Evolutionary conservation across 208 protist genomes (phyloP).

Genomic region (Vickermania spadyakhi): DNA sequence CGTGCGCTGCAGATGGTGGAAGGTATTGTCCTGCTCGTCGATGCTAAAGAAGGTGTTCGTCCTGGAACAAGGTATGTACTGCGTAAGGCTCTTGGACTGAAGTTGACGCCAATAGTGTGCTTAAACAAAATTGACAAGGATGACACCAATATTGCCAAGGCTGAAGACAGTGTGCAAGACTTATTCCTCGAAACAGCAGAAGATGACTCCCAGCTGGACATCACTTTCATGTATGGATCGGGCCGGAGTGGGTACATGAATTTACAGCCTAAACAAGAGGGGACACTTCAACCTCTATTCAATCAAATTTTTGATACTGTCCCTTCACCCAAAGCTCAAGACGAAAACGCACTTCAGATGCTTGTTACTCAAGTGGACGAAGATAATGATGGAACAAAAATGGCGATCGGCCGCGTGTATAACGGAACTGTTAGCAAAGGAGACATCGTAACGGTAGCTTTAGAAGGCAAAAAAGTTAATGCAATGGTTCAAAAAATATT

Average conservation of each 20-base stretch:
- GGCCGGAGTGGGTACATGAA: slow-evolving; percentile 91
- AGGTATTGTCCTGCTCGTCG: slow-evolving; percentile 93
- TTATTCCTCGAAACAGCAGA: slow-evolving; percentile 93
- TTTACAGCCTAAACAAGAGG: slow-evolving; percentile 48
- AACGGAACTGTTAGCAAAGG: slow-evolving; percentile 83
- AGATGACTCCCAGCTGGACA: slow-evolving; percentile 92
- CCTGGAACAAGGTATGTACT: slow-evolving; percentile 97
- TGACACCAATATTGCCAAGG: slow-evolving; percentile 80
- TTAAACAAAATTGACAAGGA: slow-evolving; percentile 98
- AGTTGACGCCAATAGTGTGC: slow-evolving; percentile 95
- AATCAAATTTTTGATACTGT: slow-evolving; percentile 90
- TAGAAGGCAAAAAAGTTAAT: slow-evolving; percentile 78
- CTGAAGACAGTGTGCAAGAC: slow-evolving; percentile 93
- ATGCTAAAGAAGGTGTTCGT: slow-evolving; percentile 95
- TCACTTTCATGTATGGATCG: slow-evolving; percentile 93
- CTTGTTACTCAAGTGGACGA: slow-evolving; percentile 92
- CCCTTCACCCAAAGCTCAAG: slow-evolving; percentile 44
- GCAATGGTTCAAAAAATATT: slow-evolving; percentile 81
- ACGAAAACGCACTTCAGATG: slow-evolving; percentile 83
- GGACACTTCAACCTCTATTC: slow-evolving; percentile 89
- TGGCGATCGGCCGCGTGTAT: slow-evolving; percentile 91
- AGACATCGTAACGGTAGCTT: slow-evolving; percentile 73
- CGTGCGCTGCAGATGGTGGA: slow-evolving; percentile 96
- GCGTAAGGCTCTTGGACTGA: slow-evolving; percentile 92
- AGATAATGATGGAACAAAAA: slow-evolving; percentile 57